Conservation (phyloP, 352 stramenopile species). For the Phytophthora melonis region DNA sequence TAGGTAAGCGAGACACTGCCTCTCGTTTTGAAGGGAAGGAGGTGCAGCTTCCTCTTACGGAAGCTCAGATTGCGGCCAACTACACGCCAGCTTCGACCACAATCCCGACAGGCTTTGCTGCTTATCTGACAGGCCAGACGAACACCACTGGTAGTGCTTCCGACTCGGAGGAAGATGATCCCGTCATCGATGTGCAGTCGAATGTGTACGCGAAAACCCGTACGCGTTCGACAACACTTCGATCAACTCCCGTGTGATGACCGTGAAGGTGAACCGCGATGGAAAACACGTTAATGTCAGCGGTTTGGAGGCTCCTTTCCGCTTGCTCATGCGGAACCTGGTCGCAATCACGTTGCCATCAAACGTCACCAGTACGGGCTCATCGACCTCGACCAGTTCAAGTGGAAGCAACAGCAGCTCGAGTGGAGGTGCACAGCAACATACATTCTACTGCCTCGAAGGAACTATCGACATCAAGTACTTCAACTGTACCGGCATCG, state of each 20-base stretch:
- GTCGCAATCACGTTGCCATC: slow-evolving; percentile 30
- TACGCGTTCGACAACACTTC: slow-evolving; percentile 60
- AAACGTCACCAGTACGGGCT: slow-evolving; percentile 4
- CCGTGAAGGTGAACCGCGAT: slow-evolving; percentile 56
- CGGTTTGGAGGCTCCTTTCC: slow-evolving; percentile 51
- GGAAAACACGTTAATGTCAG: slow-evolving; percentile 46
- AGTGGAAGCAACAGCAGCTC: slow-evolving; percentile 10
- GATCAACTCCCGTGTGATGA: slow-evolving; percentile 72
- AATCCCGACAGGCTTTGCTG: slow-evolving; percentile 60
- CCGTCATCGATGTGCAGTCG: slow-evolving; percentile 67
- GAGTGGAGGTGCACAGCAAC: slow-evolving; percentile 31
- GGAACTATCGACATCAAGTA: slow-evolving; percentile 60
- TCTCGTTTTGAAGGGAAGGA: slow-evolving; percentile 52
- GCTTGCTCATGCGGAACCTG: slow-evolving; percentile 65
- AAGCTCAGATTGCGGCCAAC: slow-evolving; percentile 58
- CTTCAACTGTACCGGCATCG: slow-evolving; percentile 61
- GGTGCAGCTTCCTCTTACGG: slow-evolving; percentile 50
- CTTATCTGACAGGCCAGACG: slow-evolving; percentile 26
- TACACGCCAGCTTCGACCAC: slow-evolving; percentile 59
- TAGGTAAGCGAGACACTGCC: slow-evolving; percentile 50
- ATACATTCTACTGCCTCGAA: slow-evolving; percentile 56
- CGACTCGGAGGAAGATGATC: slow-evolving; percentile 37
- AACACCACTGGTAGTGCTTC: slow-evolving; percentile 12
- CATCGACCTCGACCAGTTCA: slow-evolving; percentile 13
- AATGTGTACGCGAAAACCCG: slow-evolving; percentile 73